Evolutionary conservation across 106 monocot genomes (phyloP).

Genomic region (Amphibolis antarctica): DNA sequence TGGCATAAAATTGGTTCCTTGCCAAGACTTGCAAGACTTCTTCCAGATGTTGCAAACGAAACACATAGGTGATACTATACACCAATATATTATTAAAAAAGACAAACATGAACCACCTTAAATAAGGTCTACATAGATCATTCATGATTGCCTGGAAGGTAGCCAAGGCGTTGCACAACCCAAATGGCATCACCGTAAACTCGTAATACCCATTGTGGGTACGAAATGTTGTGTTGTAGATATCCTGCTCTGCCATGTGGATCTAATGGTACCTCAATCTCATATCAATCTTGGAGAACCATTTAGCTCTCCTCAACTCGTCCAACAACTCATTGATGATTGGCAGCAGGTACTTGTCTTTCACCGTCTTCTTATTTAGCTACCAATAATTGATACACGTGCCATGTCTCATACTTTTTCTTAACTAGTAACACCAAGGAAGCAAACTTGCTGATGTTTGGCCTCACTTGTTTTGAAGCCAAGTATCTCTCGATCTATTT

Average conservation of each 20-base stretch:
- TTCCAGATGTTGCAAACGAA: not conserved
- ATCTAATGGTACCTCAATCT: not conserved
- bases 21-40: not conserved
- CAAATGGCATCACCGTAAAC: not conserved
- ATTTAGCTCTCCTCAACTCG: not conserved
- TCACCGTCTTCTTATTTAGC: not conserved
- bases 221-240: not conserved
- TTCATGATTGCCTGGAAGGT: not conserved
- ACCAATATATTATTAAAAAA: slow-evolving; percentile 2
- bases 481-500: no score
- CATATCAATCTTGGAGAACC: not conserved
- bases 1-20: not conserved
- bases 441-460: not conserved
- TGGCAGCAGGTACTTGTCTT: not conserved
- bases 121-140: not conserved
- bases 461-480: not conserved
- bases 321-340: slow-evolving; percentile 1
- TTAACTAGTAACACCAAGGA: not conserved
- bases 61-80: not conserved
- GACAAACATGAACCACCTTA: not conserved
- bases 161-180: not conserved
- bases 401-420: not conserved
- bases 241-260: not conserved
- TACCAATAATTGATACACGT: no score
- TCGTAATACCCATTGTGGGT: slow-evolving; percentile 1